Evolutionary conservation across 73 alveolate species (phyloP).

Genomic region (Paramecium biaurelia): DNA sequence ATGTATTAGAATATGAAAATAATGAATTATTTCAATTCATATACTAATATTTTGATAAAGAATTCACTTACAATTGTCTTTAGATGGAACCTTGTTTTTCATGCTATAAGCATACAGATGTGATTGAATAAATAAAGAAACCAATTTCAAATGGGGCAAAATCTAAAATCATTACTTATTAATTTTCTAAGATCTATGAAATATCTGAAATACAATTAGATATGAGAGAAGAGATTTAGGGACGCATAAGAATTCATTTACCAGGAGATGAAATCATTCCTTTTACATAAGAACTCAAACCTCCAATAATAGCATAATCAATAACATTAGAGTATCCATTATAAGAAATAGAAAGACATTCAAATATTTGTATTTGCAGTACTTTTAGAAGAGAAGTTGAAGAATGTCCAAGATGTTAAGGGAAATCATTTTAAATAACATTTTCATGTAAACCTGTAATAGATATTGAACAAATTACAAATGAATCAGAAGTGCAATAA

Average conservation of each 20-base stretch:
- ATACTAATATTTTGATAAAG: background rate
- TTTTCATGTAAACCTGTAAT: background rate
- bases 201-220: background rate
- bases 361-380: background rate
- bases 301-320: background rate
- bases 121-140: background rate
- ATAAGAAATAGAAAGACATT: background rate
- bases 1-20: background rate
- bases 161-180: background rate
- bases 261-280: background rate
- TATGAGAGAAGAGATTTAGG: background rate
- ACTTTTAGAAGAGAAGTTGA: constrained; percentile 10
- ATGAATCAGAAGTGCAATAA: background rate
- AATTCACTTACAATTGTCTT: background rate
- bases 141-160: background rate
- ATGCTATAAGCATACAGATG: background rate
- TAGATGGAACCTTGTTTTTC: constrained; percentile 18
- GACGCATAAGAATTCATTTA: background rate
- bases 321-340: background rate
- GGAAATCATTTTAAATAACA: background rate
- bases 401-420: background rate
- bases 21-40: constrained; percentile 4
- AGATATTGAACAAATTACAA: background rate
- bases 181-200: background rate
- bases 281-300: background rate